These are phyloP conservation scores for Plenodomus biglobosus DNA, from an alignment of 2,329 filamentous ascomycete species.

Conservation along the genomic window DNA sequence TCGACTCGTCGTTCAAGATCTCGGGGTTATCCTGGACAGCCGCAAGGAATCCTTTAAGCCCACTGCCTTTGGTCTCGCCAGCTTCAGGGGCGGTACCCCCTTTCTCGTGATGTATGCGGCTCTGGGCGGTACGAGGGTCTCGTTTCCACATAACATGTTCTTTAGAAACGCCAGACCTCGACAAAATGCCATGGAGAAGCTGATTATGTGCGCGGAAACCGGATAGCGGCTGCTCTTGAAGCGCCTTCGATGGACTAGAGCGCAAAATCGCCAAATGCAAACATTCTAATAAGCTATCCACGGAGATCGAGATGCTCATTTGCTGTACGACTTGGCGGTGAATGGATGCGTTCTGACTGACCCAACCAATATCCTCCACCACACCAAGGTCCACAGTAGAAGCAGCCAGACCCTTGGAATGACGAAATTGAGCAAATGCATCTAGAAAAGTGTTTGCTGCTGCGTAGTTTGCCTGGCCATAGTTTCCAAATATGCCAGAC, in stretches of 20 bases:
- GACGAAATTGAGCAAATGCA: slow-evolving; percentile 42
- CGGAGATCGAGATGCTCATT: not conserved
- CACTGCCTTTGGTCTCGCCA: not conserved
- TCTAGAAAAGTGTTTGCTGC: slow-evolving; percentile 43
- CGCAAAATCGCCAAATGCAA: not conserved
- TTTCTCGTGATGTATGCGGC: no score
- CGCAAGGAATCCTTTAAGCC: not conserved
- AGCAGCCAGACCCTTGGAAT: slow-evolving; percentile 41
- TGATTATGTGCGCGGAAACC: not conserved
- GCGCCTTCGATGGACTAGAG: not conserved
- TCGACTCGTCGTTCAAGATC: not conserved
- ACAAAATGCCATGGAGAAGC: no score
- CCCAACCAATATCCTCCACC: slow-evolving; percentile 46
- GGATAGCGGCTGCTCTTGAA: not conserved
- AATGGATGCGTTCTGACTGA: slow-evolving; percentile 16
- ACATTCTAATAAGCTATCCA: not conserved
- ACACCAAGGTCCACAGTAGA: slow-evolving; percentile 54
- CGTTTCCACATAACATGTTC: not conserved
- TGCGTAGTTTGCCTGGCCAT: slow-evolving; percentile 15
- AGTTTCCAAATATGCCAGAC: slow-evolving; percentile 1
- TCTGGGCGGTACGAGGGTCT: not conserved
- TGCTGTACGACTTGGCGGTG: not conserved
- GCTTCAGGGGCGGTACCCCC: not conserved
- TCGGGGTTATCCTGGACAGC: not conserved
- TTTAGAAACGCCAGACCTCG: no score